phyloP scores from a whole-genome alignment of 768 basidiomycete genomes.

The Nidula microcarpa region DNA sequence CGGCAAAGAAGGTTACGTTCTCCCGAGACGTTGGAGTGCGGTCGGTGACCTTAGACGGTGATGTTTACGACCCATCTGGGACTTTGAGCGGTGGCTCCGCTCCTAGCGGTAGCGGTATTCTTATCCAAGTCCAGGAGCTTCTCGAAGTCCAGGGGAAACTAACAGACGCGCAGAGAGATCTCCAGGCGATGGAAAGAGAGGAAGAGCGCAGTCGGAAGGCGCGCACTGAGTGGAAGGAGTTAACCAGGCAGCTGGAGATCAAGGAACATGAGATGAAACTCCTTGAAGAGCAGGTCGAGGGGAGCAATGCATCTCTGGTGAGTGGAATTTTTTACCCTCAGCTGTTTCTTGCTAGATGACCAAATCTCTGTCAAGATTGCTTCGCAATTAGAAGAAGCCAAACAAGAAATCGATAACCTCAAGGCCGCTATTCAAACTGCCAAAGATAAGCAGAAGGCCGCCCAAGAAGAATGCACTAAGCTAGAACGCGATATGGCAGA shows the following conservation, averaged over 20 bases:
- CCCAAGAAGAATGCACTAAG: slow-evolving; percentile 75
- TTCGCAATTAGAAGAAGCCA: slow-evolving; percentile 71
- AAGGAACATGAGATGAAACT: slow-evolving; percentile 84
- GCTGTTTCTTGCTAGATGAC: not conserved
- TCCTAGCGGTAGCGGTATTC: slow-evolving; percentile 66
- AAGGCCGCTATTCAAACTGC: slow-evolving; percentile 57
- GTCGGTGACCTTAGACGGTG: slow-evolving; percentile 92
- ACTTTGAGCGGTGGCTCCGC: slow-evolving; percentile 90
- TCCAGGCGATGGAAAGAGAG: slow-evolving; percentile 52
- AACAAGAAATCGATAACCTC: slow-evolving; percentile 59
- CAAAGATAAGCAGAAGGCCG: slow-evolving; percentile 72
- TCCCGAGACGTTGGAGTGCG: slow-evolving; percentile 59
- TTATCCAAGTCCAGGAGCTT: slow-evolving; percentile 84
- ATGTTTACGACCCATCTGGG: slow-evolving; percentile 95
- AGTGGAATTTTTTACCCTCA: slow-evolving; percentile 16
- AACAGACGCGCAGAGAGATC: slow-evolving; percentile 37
- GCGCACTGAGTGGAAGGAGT: slow-evolving; percentile 58
- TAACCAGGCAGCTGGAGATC: slow-evolving; percentile 75
- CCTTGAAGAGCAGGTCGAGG: slow-evolving; percentile 79
- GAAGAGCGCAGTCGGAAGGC: slow-evolving; percentile 48
- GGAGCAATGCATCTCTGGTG: slow-evolving; percentile 88
- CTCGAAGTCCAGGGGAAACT: slow-evolving; percentile 63
- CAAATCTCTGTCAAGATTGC: slow-evolving; percentile 52
- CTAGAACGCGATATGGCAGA: slow-evolving; percentile 97
- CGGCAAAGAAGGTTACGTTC: slow-evolving; percentile 90